phyloP scores from a whole-genome alignment of 768 basidiomycete species.

The Dentipellis fragilis region DNA sequence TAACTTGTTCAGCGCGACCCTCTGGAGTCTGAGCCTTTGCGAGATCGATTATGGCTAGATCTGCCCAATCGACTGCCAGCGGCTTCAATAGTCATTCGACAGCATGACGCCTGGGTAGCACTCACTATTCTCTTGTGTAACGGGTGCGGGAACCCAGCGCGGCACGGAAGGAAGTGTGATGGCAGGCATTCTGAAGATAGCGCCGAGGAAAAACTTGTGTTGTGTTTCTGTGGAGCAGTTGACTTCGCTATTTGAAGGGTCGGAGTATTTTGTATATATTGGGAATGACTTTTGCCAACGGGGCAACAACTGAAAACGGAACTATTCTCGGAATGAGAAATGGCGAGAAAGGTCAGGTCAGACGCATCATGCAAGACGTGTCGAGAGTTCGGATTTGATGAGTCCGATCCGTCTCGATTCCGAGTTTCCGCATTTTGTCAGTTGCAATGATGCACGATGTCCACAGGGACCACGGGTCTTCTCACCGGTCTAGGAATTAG shows the following conservation, averaged over 20 bases:
- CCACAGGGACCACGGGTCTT: too few species aligned
- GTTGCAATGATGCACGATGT: too few species aligned
- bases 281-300: too few species aligned
- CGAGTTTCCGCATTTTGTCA: too few species aligned
- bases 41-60: constrained; percentile 25
- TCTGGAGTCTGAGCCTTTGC: constrained; percentile 22
- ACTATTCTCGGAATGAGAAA: too few species aligned
- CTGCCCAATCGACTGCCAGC: constrained; percentile 25
- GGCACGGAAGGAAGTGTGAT: constrained; percentile 11
- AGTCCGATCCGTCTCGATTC: too few species aligned
- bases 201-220: not conserved
- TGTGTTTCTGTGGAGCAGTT: not conserved
- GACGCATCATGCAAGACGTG: too few species aligned
- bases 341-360: too few species aligned
- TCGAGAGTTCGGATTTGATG: too few species aligned
- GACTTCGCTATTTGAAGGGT: not conserved
- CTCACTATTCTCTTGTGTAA: constrained; percentile 17
- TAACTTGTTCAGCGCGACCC: constrained; percentile 22
- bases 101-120: too few species aligned
- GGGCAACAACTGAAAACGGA: too few species aligned
- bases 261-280: not conserved
- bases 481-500: too few species aligned
- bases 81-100: not conserved
- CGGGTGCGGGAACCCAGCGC: constrained; percentile 17
- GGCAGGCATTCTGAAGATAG: constrained; percentile 8